phyloP scores from a whole-genome alignment of 805 yeast species.

The Myxozyma kluyveri region DNA sequence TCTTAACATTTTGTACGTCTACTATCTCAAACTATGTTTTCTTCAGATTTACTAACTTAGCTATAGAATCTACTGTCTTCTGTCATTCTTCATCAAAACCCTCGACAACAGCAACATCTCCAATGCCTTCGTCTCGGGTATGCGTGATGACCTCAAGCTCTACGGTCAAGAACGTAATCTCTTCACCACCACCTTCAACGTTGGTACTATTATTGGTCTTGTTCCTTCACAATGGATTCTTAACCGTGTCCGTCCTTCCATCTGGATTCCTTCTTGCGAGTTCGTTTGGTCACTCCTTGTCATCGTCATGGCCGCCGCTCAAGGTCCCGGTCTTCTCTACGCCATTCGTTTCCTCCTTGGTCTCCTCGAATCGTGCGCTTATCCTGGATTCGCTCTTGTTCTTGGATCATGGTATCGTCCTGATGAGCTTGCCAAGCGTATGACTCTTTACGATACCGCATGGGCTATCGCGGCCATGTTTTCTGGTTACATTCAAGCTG shows the following conservation, averaged over 20 bases:
- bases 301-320: constrained; percentile 24
- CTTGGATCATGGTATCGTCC: constrained; percentile 51
- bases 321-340: constrained; percentile 14
- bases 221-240: constrained; percentile 39
- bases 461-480: constrained; percentile 63
- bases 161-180: constrained; percentile 58
- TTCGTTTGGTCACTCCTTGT: constrained; percentile 27
- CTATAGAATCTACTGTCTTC: constrained; percentile 40
- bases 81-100: constrained; percentile 49
- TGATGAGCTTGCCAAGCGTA: constrained; percentile 57
- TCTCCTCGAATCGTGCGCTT: constrained; percentile 54
- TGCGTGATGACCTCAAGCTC: constrained; percentile 56
- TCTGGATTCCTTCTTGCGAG: constrained; percentile 34
- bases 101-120: constrained; percentile 58
- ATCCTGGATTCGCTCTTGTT: constrained; percentile 47
- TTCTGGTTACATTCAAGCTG: constrained; percentile 61
- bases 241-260: constrained; percentile 34
- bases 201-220: constrained; percentile 50
- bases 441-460: constrained; percentile 58
- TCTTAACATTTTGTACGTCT: constrained; percentile 36
- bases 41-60: too few species aligned
- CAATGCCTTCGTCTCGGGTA: constrained; percentile 66
- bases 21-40: too few species aligned
- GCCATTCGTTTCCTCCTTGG: constrained; percentile 26
- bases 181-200: constrained; percentile 55